These are phyloP conservation scores for Phytophthora ohioensis DNA, from an alignment of 352 stramenopile genomes.

Conservation along the genomic window DNA sequence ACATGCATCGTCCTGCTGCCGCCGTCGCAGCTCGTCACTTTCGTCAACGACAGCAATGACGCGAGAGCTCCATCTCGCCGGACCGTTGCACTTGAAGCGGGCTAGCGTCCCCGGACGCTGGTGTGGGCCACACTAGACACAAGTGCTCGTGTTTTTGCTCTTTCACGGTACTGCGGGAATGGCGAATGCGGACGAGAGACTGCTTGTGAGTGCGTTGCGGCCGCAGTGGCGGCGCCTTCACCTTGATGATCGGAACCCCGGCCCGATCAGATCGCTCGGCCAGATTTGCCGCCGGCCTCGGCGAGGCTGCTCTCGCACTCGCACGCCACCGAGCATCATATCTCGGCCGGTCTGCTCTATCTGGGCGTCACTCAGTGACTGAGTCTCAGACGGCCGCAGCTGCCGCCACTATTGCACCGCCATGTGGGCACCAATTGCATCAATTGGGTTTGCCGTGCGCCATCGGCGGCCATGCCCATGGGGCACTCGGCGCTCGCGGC, in stretches of 20 bases:
- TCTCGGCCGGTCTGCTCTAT: constrained; percentile 1
- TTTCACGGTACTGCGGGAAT: constrained; percentile 19
- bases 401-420: background rate
- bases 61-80: background rate
- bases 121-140: constrained; percentile 22
- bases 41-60: constrained; percentile 1
- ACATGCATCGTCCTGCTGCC: background rate
- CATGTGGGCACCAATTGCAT: background rate
- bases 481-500: background rate
- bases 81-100: constrained; percentile 14
- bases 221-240: constrained; percentile 4
- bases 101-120: constrained; percentile 17
- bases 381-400: constrained; percentile 10
- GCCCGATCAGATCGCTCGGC: constrained; percentile 27
- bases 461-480: background rate
- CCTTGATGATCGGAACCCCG: constrained; percentile 37
- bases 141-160: constrained; percentile 25
- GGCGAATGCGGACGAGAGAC: constrained; percentile 31
- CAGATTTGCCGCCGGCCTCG: constrained; percentile 16
- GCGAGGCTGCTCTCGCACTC: background rate
- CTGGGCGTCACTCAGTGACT: background rate
- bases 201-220: background rate
- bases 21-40: constrained; percentile 3
- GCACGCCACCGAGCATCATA: constrained; percentile 22
- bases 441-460: constrained; percentile 4